Percentiles rank a stretch among this genome's conserved stretches.
Evolutionary conservation across 768 basidiomycete genomes (phyloP).

Genomic region (Crepidotus variabilis): DNA sequence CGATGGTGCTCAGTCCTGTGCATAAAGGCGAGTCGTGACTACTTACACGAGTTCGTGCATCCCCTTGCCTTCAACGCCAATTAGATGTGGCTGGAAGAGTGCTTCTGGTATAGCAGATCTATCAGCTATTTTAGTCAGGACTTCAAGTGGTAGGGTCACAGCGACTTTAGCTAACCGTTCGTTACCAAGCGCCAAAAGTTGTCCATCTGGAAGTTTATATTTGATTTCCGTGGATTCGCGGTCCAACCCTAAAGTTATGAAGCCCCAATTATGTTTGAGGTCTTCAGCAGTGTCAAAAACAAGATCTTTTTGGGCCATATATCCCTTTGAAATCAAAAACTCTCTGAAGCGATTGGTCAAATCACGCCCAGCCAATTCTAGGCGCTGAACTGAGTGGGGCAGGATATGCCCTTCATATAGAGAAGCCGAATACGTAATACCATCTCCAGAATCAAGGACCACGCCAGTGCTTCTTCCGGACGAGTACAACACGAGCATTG

Average conservation of each 20-base stretch:
- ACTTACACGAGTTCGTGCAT: constrained; percentile 85
- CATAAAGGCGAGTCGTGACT: too few species aligned
- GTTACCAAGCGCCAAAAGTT: constrained; percentile 93
- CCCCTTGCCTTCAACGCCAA: constrained; percentile 86
- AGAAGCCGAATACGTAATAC: constrained; percentile 93
- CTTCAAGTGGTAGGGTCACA: constrained; percentile 31
- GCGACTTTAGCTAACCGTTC: constrained; percentile 74
- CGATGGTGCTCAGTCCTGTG: neutral
- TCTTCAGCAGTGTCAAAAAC: constrained; percentile 93
- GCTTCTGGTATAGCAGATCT: constrained; percentile 92
- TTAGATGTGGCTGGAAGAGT: constrained; percentile 89
- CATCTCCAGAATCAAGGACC: constrained; percentile 94
- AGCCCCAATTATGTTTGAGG: constrained; percentile 97
- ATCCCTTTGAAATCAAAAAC: constrained; percentile 86
- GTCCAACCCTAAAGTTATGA: constrained; percentile 92
- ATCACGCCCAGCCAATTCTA: constrained; percentile 92
- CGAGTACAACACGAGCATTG: constrained; percentile 87
- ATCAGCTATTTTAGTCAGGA: constrained; percentile 40
- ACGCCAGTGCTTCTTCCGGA: constrained; percentile 94
- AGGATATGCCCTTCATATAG: constrained; percentile 94
- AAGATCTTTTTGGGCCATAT: constrained; percentile 89
- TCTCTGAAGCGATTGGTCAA: constrained; percentile 82
- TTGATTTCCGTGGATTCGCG: constrained; percentile 91
- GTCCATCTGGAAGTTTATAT: constrained; percentile 90
- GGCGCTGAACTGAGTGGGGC: constrained; percentile 88